Percentiles rank a stretch among this genome's conserved stretches.
Conservation (phyloP, 805 yeast species). For the Wickerhamomyces bovis region DNA sequence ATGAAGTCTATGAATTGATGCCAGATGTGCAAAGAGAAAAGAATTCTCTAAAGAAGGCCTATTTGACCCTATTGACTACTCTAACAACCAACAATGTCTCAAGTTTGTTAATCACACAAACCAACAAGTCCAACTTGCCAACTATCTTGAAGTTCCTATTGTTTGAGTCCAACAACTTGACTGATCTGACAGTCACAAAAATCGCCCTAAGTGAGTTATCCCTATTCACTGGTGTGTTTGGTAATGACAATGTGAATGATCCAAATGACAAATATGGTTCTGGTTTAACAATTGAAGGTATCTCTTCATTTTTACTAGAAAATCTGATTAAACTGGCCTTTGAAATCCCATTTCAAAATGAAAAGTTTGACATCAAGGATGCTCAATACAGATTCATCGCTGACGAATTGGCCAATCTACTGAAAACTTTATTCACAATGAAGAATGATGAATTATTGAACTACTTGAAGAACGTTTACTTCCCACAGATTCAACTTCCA, state of each 20-base stretch:
- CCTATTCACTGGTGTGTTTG: slow-evolving; percentile 56
- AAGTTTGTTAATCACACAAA: slow-evolving; percentile 65
- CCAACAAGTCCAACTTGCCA: slow-evolving; percentile 57
- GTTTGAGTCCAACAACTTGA: slow-evolving; percentile 54
- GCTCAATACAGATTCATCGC: slow-evolving; percentile 74
- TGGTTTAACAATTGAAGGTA: slow-evolving; percentile 52
- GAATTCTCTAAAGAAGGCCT: slow-evolving; percentile 59
- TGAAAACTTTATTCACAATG: slow-evolving; percentile 53
- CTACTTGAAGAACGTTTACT: slow-evolving; percentile 46
- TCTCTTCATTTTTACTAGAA: slow-evolving; percentile 63
- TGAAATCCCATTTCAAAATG: slow-evolving; percentile 73
- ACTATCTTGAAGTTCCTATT: slow-evolving; percentile 57
- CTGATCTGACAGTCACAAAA: slow-evolving; percentile 62
- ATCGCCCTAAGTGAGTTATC: slow-evolving; percentile 63
- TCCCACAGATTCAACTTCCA: slow-evolving; percentile 53
- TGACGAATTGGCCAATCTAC: slow-evolving; percentile 64
- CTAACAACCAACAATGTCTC: slow-evolving; percentile 73
- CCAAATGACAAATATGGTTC: slow-evolving; percentile 47
- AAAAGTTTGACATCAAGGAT: slow-evolving; percentile 61
- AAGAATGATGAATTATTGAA: slow-evolving; percentile 42
- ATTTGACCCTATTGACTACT: slow-evolving; percentile 61
- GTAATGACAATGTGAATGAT: slow-evolving; percentile 63
- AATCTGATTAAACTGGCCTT: slow-evolving; percentile 62
- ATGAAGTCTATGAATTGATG: slow-evolving; percentile 28
- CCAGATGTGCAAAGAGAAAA: slow-evolving; percentile 66